A percentile compares a stretch with the other conserved stretches of the same genome.
phyloP scores from a whole-genome alignment of 257 asterid species.

The Scutellaria barbata region DNA sequence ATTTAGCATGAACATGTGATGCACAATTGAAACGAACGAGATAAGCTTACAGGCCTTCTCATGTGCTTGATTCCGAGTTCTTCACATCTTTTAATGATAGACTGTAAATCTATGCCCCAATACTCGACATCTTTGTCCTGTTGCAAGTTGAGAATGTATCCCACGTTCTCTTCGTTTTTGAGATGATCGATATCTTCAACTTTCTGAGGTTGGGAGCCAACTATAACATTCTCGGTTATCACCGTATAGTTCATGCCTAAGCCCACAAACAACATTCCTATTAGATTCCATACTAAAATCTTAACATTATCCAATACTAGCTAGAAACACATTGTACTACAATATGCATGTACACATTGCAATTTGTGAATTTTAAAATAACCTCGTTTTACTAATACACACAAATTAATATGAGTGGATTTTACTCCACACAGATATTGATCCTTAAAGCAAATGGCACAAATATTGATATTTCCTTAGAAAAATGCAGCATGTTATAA shows the following conservation, averaged over 20 bases:
- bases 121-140: conserved; percentile 80
- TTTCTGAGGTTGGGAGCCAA: conserved; percentile 97
- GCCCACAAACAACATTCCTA: conserved; percentile 26
- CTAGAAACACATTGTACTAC: neutral
- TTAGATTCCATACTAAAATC: conserved; percentile 31
- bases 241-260: conserved; percentile 94
- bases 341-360: too few species aligned
- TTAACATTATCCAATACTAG: neutral
- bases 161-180: conserved; percentile 70
- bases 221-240: conserved; percentile 80
- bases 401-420: too few species aligned
- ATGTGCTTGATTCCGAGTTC: conserved; percentile 73
- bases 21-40: conserved; percentile 15
- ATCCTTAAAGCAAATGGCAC: neutral
- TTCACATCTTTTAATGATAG: conserved; percentile 64
- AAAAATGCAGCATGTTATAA: neutral
- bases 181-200: conserved; percentile 81
- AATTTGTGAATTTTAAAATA: too few species aligned
- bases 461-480: neutral
- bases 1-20: neutral
- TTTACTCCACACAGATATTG: too few species aligned
- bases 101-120: conserved; percentile 82
- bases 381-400: too few species aligned
- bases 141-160: conserved; percentile 85
- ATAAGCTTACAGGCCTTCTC: conserved; percentile 94